Conservation (phyloP, 257 asterid genomes). For the Prunella vulgaris region DNA sequence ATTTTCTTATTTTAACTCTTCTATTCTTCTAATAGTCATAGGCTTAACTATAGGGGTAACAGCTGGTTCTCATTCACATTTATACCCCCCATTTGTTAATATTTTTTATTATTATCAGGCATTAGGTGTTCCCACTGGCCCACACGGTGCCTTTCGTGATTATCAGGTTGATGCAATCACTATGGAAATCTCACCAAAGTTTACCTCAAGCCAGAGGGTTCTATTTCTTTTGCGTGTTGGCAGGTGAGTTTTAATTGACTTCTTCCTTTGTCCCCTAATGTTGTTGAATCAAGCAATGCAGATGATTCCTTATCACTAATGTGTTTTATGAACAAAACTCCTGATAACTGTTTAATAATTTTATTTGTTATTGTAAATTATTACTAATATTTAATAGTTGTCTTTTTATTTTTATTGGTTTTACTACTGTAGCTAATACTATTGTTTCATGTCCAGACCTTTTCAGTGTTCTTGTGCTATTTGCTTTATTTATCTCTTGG, state of each 20-base stretch:
- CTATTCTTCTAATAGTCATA: neutral
- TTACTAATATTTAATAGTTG: neutral
- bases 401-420: neutral
- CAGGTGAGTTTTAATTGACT: conserved; percentile 45
- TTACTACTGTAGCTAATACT: neutral
- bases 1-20: neutral
- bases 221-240: conserved; percentile 67
- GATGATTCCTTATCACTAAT: neutral
- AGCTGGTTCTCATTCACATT: neutral
- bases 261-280: neutral
- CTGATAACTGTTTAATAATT: neutral
- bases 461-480: conserved; percentile 9
- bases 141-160: conserved; percentile 98
- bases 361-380: neutral
- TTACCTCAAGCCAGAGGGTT: conserved; percentile 43
- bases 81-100: neutral
- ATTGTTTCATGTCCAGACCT: neutral
- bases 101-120: conserved; percentile 46
- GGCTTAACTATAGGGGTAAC: conserved; percentile 4
- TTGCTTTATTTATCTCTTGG: conserved; percentile 5
- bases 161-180: conserved; percentile 95
- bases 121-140: conserved; percentile 91
- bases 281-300: conserved; percentile 13
- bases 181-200: conserved; percentile 66
- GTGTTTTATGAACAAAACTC: neutral